Conservation (phyloP, 805 yeast species). For the Yamadazyma insecticola region DNA sequence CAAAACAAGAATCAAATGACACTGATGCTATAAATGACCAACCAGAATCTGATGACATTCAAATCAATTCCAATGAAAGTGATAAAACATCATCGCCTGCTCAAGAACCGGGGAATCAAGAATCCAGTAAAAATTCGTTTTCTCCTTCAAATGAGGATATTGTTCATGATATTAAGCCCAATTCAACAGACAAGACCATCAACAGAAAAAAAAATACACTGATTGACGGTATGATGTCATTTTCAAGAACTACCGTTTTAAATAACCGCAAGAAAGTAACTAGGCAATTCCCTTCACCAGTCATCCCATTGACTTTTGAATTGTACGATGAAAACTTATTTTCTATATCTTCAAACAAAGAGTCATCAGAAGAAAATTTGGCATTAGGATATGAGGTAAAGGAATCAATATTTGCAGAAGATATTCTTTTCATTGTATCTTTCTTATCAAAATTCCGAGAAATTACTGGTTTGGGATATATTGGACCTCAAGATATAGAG, state of each 20-base stretch:
- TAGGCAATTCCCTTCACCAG: slow-evolving; percentile 37
- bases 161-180: too few species aligned
- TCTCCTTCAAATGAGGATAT: too few species aligned
- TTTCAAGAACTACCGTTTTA: slow-evolving; percentile 28
- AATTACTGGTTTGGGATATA: slow-evolving; percentile 13
- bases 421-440: slow-evolving; percentile 28
- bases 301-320: slow-evolving; percentile 29
- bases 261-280: slow-evolving; percentile 23
- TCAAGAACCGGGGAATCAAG: background rate
- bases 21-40: too few species aligned
- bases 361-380: slow-evolving; percentile 14
- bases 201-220: too few species aligned
- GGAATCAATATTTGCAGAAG: slow-evolving; percentile 24
- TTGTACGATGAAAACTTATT: slow-evolving; percentile 34
- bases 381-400: slow-evolving; percentile 30
- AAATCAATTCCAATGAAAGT: background rate
- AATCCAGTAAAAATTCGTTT: too few species aligned
- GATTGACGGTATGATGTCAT: too few species aligned
- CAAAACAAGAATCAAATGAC: too few species aligned
- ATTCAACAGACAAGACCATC: too few species aligned
- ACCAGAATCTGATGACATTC: background rate
- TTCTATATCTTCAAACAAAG: slow-evolving; percentile 9
- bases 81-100: background rate
- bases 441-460: slow-evolving; percentile 28
- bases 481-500: slow-evolving; percentile 38